Evolutionary conservation across 805 yeast genomes (phyloP).

Genomic region (Candida peoriensis): DNA sequence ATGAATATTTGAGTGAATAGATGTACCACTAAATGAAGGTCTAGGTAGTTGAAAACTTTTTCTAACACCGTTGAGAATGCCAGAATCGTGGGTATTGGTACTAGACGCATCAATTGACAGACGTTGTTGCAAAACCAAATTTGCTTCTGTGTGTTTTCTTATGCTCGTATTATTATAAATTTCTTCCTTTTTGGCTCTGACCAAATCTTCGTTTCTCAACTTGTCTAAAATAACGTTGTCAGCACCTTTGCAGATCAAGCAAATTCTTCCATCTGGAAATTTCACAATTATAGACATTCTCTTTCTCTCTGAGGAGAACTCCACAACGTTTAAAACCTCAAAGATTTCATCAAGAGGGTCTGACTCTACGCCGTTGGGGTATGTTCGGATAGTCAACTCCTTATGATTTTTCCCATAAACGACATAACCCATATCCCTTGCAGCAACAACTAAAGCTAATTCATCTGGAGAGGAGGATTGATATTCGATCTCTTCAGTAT

Average conservation of each 20-base stretch:
- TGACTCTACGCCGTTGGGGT: conserved; percentile 73
- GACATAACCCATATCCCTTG: conserved; percentile 91
- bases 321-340: conserved; percentile 74
- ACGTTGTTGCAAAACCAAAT: conserved; percentile 55
- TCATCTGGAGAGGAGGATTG: conserved; percentile 98
- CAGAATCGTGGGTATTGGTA: conserved; percentile 15
- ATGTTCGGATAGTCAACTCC: conserved; percentile 62
- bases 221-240: conserved; percentile 84
- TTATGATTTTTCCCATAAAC: conserved; percentile 64
- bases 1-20: conserved; percentile 22
- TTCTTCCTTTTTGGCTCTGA: conserved; percentile 59
- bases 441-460: conserved; percentile 87
- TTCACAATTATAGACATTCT: conserved; percentile 87
- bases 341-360: conserved; percentile 64
- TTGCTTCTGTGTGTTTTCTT: conserved; percentile 77
- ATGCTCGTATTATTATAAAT: conserved; percentile 50
- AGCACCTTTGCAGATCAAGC: conserved; percentile 91
- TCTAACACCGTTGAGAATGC: too few relatives aligned
- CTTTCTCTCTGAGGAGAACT: conserved; percentile 82
- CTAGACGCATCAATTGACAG: conserved; percentile 36
- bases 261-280: conserved; percentile 70
- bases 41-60: conserved; percentile 29
- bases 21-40: conserved; percentile 24
- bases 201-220: conserved; percentile 53
- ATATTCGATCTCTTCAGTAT: conserved; percentile 55